Conservation (phyloP, 306 rosid genomes). For the Fragaria iinumae region DNA sequence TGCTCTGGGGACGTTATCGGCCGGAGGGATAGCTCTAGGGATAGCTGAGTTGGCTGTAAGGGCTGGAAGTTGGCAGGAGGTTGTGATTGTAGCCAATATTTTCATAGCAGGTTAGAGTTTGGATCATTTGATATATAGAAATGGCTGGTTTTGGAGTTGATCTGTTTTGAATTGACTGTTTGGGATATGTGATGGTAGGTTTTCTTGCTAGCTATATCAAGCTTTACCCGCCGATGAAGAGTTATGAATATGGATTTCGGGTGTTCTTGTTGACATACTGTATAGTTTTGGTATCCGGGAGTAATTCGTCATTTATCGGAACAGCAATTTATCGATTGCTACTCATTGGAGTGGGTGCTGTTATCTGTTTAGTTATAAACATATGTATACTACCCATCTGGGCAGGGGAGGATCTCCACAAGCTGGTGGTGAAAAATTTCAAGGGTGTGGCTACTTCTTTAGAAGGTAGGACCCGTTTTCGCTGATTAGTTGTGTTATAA, state of each 20-base stretch:
- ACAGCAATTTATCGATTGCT: conserved; percentile 64
- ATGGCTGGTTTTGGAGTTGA: not conserved
- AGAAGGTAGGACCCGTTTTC: conserved; percentile 44
- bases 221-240: conserved; percentile 62
- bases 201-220: conserved; percentile 52
- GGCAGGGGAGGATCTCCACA: conserved; percentile 86
- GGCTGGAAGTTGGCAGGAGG: not conserved
- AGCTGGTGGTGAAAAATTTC: conserved; percentile 72
- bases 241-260: conserved; percentile 74
- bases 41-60: not conserved
- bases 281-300: conserved; percentile 62
- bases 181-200: conserved; percentile 36
- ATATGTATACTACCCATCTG: conserved; percentile 65
- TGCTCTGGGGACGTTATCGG: not conserved
- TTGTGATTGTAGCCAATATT: not conserved
- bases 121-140: not conserved
- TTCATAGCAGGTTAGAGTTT: conserved; percentile 9
- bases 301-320: conserved; percentile 38
- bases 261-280: conserved; percentile 78
- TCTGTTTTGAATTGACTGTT: not conserved
- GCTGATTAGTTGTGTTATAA: not conserved
- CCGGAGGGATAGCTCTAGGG: not conserved
- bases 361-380: conserved; percentile 51
- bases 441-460: conserved; percentile 58
- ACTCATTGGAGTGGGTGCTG: conserved; percentile 72